These are phyloP conservation scores for Teunomyces lycoperdinae DNA, from an alignment of 805 yeast species.

Conservation along the genomic window DNA sequence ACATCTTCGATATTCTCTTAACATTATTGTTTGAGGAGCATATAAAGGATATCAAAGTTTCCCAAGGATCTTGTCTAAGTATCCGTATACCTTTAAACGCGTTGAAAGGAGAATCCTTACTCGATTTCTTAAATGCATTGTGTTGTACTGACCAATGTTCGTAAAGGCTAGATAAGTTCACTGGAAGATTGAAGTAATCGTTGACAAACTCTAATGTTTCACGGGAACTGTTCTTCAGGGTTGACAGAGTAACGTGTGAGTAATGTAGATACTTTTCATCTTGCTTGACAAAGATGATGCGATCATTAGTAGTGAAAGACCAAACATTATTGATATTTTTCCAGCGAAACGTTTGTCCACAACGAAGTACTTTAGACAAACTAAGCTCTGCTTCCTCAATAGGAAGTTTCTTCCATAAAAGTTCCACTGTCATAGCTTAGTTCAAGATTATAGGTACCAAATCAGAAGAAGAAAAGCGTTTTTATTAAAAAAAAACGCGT, in stretches of 20 bases:
- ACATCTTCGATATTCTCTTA: constrained; percentile 90
- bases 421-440: neutral
- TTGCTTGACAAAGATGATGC: constrained; percentile 66
- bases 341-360: constrained; percentile 90
- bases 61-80: constrained; percentile 96
- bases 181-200: constrained; percentile 70
- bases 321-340: constrained; percentile 59
- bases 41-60: constrained; percentile 81
- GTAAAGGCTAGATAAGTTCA: constrained; percentile 54
- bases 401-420: constrained; percentile 11
- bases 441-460: neutral
- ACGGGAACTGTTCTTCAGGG: neutral
- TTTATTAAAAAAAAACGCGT: neutral
- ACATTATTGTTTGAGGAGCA: constrained; percentile 97
- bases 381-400: constrained; percentile 43
- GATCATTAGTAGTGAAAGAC: constrained; percentile 59
- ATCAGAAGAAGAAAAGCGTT: neutral
- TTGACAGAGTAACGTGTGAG: constrained; percentile 33
- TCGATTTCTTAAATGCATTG: constrained; percentile 4
- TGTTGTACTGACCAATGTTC: constrained; percentile 61
- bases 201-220: constrained; percentile 33
- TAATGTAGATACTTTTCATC: constrained; percentile 51
- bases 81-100: constrained; percentile 72
- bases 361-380: constrained; percentile 64
- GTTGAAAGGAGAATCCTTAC: constrained; percentile 27